Evolutionary conservation across 2,329 filamentous ascomycete species (phyloP).

Genomic region (Nemania diffusa): DNA sequence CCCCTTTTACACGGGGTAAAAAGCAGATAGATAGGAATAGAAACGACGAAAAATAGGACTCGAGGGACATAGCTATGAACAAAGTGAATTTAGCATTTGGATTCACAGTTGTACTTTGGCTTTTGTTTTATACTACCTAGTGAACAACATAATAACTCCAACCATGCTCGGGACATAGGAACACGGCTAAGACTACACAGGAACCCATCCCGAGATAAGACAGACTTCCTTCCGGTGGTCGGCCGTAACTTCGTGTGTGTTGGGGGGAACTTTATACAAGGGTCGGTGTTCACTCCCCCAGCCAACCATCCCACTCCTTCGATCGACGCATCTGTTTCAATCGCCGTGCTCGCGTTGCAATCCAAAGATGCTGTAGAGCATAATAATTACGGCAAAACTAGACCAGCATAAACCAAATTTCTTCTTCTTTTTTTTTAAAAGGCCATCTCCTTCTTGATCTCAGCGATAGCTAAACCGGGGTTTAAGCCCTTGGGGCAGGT

Average conservation of each 20-base stretch:
- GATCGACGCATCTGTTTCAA: slow-evolving; percentile 6
- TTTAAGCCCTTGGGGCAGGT: slow-evolving; percentile 99
- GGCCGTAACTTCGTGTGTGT: slow-evolving; percentile 36
- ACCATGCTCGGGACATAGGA: slow-evolving; percentile 40
- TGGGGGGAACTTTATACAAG: slow-evolving; percentile 38
- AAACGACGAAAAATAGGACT: neutral
- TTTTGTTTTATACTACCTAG: slow-evolving; percentile 5
- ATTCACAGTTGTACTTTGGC: slow-evolving; percentile 14
- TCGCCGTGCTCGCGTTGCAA: slow-evolving; percentile 9
- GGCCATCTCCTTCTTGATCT: slow-evolving; percentile 98
- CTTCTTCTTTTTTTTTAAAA: slow-evolving; percentile 50
- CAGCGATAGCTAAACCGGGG: slow-evolving; percentile 91
- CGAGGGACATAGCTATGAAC: slow-evolving; percentile 5
- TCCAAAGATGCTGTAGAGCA: neutral
- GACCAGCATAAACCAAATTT: too few relatives aligned
- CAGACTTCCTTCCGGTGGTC: slow-evolving; percentile 35
- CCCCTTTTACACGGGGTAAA: neutral
- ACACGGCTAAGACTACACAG: slow-evolving; percentile 41
- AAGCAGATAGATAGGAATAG: neutral
- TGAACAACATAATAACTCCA: slow-evolving; percentile 34
- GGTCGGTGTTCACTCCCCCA: slow-evolving; percentile 23
- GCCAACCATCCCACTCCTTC: slow-evolving; percentile 20
- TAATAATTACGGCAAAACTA: neutral
- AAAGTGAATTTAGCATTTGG: slow-evolving; percentile 20
- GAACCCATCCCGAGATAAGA: slow-evolving; percentile 33